Percentiles rank a stretch among this genome's conserved stretches.
These are phyloP conservation scores for Blepharisma stoltei DNA, from an alignment of 73 alveolate species.

Conservation along the genomic window DNA sequence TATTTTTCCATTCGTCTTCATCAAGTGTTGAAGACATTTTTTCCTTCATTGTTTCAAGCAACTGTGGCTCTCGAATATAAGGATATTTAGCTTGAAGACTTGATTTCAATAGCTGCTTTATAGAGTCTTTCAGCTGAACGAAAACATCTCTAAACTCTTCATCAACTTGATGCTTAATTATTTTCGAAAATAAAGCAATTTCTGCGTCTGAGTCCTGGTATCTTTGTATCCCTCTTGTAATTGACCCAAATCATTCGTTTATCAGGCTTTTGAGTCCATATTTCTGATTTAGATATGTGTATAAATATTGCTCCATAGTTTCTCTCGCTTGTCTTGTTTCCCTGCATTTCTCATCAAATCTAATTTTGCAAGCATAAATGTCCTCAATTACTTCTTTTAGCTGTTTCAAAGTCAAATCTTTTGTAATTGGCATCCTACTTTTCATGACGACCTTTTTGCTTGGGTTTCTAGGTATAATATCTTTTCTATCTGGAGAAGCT, in stretches of 20 bases:
- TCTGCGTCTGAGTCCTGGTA: slow-evolving; percentile 73
- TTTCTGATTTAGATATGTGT: slow-evolving; percentile 74
- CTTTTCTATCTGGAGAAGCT: slow-evolving; percentile 9
- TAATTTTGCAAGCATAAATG: slow-evolving; percentile 62
- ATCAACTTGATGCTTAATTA: slow-evolving; percentile 80
- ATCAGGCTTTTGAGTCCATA: slow-evolving; percentile 87
- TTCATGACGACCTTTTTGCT: slow-evolving; percentile 15
- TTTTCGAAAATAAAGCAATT: slow-evolving; percentile 76
- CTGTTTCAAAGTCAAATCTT: slow-evolving; percentile 47
- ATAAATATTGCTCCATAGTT: slow-evolving; percentile 86
- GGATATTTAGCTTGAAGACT: slow-evolving; percentile 71
- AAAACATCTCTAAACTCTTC: slow-evolving; percentile 73
- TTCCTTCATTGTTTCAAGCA: slow-evolving; percentile 62
- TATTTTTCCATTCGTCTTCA: slow-evolving; percentile 90
- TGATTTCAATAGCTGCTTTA: slow-evolving; percentile 56
- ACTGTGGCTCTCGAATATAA: slow-evolving; percentile 79
- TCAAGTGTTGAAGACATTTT: slow-evolving; percentile 74
- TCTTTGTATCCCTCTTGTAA: slow-evolving; percentile 70
- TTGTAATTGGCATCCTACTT: not conserved
- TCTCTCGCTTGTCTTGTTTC: slow-evolving; percentile 73
- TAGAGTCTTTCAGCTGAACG: slow-evolving; percentile 53
- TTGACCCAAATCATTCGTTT: slow-evolving; percentile 81
- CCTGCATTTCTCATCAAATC: slow-evolving; percentile 69
- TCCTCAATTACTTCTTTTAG: slow-evolving; percentile 73
- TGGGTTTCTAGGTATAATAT: slow-evolving; percentile 1